Base-by-base conservation (phyloP, 441 rosid genomes). In the Adansonia grandidieri region DNA sequence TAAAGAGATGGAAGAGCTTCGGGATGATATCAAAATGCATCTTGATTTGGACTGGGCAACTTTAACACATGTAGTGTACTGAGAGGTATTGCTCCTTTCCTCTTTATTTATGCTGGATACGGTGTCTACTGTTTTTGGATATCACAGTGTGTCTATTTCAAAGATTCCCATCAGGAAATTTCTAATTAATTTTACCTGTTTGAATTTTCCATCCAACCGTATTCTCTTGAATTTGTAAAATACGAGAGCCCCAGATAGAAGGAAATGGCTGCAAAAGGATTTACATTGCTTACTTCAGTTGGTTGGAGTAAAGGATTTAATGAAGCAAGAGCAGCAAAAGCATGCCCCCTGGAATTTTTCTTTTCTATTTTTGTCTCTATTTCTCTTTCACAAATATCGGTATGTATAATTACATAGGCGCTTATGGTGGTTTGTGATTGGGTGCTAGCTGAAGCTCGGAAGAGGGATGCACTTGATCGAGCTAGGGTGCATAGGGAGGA, bases 401-500 rank as follows among this genome's bases (percentile, higher is more conserved):
- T 44, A 14, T 58, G 22, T 80, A 74, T 76, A 75, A 63, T 79
- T 83, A 20, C 17, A 77, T 84, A 93, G 99, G 97, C 99, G 9
- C 97, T 96, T 72, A 81, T 92, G 86, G 92, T 92, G 82, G 93
- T 94, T 70, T 91, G 96, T 54, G 92, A 91, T 65, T 96, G 98
- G 99, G 99, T 94, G 87, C 89, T 96, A 65, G 93, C 98, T 82
- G 98, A 96, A 85, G 93, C 96, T 68, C 88, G 87, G 77, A 94
- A 88, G 82, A 91, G 91, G 81, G 98, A 96, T 84, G 99, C 93
- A 11, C 79, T 94, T 24, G 98, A 93, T 83, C 92, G 93, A 75
- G 97, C 98, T 82, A 89, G 92, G 80, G 97, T 94, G 73, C 93
- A 98, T 82, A 97, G 99, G 77, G 98, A 92, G 80, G 89, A 93